Conservation (phyloP, 176 grass and related monocot species). For the Juncus effusus region DNA sequence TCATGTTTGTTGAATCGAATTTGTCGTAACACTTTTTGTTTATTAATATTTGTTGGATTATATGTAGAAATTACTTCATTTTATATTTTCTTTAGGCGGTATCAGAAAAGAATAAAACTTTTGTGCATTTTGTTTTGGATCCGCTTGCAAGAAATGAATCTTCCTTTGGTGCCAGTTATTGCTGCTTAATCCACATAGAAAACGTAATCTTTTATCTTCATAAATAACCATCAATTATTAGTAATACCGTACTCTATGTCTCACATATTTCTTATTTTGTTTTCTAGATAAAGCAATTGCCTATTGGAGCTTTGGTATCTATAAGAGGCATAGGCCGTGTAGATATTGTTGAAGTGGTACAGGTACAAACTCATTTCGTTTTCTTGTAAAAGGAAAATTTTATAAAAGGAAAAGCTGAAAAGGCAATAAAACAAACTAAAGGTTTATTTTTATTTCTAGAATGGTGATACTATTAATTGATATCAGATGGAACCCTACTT, state of each 20-base stretch:
- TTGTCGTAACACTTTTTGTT: not conserved
- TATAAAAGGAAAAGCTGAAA: constrained; percentile 3
- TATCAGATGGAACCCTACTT: constrained; percentile 96
- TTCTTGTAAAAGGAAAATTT: not conserved
- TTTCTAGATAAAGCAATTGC: constrained; percentile 69
- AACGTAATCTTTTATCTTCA: constrained; percentile 51
- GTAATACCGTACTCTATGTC: not conserved
- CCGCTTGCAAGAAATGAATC: constrained; percentile 58
- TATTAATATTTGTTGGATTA: not conserved
- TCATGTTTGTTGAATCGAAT: constrained; percentile 21
- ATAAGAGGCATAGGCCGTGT: constrained; percentile 89
- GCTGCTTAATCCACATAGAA: constrained; percentile 83
- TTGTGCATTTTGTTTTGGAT: constrained; percentile 94
- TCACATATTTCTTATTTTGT: constrained; percentile 36
- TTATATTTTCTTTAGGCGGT: constrained; percentile 48
- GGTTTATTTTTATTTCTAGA: constrained; percentile 40
- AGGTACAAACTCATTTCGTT: constrained; percentile 33
- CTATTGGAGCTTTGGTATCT: constrained; percentile 73
- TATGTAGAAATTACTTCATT: constrained; percentile 9
- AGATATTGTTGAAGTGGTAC: constrained; percentile 64
- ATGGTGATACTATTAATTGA: constrained; percentile 56
- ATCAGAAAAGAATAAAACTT: constrained; percentile 46
- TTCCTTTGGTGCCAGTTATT: constrained; percentile 78
- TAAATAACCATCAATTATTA: not conserved
- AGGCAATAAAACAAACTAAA: not conserved